Base-by-base conservation (phyloP, 164 flowering plant species). In the grape (Vitis vinifera) region DNA sequence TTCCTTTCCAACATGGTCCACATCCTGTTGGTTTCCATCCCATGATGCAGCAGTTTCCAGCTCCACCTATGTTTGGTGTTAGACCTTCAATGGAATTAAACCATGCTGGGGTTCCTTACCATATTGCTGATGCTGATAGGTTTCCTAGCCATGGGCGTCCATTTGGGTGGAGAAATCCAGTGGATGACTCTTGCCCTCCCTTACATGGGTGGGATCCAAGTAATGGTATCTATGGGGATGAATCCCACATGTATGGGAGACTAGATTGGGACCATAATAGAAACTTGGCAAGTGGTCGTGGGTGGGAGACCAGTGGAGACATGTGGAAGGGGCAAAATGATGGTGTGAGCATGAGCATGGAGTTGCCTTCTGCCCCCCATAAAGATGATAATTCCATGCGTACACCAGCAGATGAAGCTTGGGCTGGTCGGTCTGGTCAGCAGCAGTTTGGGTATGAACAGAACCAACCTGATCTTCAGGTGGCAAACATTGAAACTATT, bases 1-100 rank as follows among this genome's bases (percentile, higher is more conserved):
- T 88, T 70, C 89, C 91, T 61, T 90, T 83, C 62, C 94, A 78
- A 51, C 88, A 83, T 66, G 88, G 85, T 1, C 89, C 88, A 9
- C 82, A 86, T 19, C 80, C 83, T 30, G 81, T 82, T 53, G 84
- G 83, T 70, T 87, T 86, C 78, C 91, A 82, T 73, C 69, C 88
- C 11, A 65, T 86, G 66, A 78, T 87, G 79, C 89, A 75, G 63
- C 94, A 81, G 51, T 88, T 85, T 75, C 77, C 86, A 63, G 69
- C 70, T 63, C 75, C 87, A 44, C 79, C 91, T 62, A 66, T 88
- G 61, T 87, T 85, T 80, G 89, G 91, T 68, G 81, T 82, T 30
- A 78, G 92, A 65, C 87, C 89, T 13, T 68, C 92, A 10, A 72
- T 84, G 78, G 91, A 89, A 17, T 52, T 89, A 59, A 83, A 82